Conservation (phyloP, 768 basidiomycete species). For the Lactarius hatsudake region DNA sequence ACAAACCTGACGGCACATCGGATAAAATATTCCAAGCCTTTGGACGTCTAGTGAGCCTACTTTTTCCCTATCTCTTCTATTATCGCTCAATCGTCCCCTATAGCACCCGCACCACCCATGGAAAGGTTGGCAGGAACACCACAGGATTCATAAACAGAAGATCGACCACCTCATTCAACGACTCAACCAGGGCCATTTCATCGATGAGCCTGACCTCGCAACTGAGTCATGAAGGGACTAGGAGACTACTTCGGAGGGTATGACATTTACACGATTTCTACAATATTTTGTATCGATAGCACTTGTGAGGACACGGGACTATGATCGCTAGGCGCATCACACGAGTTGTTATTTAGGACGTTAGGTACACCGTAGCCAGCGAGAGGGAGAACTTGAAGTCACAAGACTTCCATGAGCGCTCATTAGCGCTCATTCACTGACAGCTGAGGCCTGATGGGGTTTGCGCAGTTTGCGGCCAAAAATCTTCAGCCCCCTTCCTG, state of each 20-base stretch:
- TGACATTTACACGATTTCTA: conserved; percentile 8
- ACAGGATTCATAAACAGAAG: conserved; percentile 82
- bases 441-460: background rate
- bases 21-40: conserved; percentile 85
- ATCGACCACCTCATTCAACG: conserved; percentile 76
- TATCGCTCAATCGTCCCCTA: conserved; percentile 3
- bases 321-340: background rate
- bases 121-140: conserved; percentile 94
- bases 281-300: conserved; percentile 23
- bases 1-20: conserved; percentile 74
- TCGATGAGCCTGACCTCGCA: conserved; percentile 35
- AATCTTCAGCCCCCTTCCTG: background rate
- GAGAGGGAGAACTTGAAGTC: background rate
- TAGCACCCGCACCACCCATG: conserved; percentile 88
- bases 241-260: background rate
- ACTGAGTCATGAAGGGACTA: conserved; percentile 19
- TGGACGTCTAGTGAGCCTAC: conserved; percentile 55
- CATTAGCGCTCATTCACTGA: background rate
- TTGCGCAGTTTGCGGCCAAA: background rate
- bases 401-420: background rate
- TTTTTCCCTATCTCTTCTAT: background rate
- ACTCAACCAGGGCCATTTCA: conserved; percentile 54
- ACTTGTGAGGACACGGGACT: conserved; percentile 12
- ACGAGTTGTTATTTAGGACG: background rate
- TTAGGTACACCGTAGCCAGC: background rate